Evolutionary conservation across 2,329 filamentous ascomycete genomes (phyloP).

Genomic region (Epichloe glyceriae): DNA sequence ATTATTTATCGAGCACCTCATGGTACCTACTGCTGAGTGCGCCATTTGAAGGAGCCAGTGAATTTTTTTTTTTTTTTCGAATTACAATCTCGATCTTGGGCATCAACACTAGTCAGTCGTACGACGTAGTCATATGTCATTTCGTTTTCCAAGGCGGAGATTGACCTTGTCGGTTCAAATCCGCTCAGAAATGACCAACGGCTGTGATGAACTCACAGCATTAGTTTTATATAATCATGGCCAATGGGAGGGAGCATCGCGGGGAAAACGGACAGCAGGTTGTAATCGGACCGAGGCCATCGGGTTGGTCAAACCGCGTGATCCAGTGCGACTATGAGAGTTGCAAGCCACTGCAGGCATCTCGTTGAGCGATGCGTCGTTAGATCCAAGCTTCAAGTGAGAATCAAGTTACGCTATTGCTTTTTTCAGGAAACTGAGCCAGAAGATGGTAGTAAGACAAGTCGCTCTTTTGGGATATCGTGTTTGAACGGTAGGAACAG

Average conservation of each 20-base stretch:
- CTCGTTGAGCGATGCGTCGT: background rate
- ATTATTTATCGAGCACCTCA: no score
- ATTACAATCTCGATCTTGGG: no score
- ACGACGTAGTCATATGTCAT: no score
- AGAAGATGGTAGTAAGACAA: background rate
- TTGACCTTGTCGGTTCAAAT: no score
- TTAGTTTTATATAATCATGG: no score
- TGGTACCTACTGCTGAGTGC: no score
- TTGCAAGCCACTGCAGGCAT: background rate
- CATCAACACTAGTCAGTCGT: no score
- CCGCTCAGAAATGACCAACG: no score
- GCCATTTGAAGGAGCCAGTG: no score
- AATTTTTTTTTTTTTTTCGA: no score
- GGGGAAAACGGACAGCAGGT: background rate
- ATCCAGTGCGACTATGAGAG: background rate
- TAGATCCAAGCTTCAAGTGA: background rate
- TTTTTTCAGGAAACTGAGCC: background rate
- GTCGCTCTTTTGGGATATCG: background rate
- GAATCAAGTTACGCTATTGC: background rate
- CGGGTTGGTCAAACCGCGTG: background rate
- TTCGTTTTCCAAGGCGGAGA: no score
- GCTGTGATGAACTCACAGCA: no score
- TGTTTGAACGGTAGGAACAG: background rate
- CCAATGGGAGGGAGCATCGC: background rate
- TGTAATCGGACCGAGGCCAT: background rate